Percentiles rank a stretch among this genome's conserved stretches.
phyloP scores from a whole-genome alignment of 768 basidiomycete species.

The Suillus fuscotomentosus region DNA sequence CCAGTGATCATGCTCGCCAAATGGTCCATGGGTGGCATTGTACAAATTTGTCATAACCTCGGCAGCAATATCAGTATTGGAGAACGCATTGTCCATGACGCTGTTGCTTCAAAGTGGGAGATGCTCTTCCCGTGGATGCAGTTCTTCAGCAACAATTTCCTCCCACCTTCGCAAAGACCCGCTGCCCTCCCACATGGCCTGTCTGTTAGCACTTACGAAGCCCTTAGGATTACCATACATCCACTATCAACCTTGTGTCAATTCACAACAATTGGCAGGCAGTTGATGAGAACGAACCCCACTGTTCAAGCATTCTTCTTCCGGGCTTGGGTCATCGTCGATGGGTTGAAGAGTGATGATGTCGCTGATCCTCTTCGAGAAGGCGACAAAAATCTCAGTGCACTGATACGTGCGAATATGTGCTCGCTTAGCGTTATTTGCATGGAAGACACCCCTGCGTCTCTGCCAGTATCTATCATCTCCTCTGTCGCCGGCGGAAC shows the following conservation, averaged over 20 bases:
- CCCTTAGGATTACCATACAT: constrained; percentile 3
- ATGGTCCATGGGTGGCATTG: constrained; percentile 5
- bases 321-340: constrained; percentile 2
- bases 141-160: constrained; percentile 6
- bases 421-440: constrained; percentile 6
- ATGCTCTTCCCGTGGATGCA: constrained; percentile 7
- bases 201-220: constrained; percentile 5
- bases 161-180: background rate
- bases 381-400: constrained; percentile 1
- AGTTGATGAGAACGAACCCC: constrained; percentile 1
- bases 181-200: background rate
- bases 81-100: constrained; percentile 4
- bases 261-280: background rate
- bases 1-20: constrained; percentile 6
- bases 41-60: constrained; percentile 6
- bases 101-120: constrained; percentile 8
- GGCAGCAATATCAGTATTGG: background rate
- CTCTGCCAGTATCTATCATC: constrained; percentile 1
- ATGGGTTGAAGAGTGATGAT: background rate
- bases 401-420: constrained; percentile 5
- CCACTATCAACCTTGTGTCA: constrained; percentile 6
- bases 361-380: background rate
- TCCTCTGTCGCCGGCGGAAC: constrained; percentile 3
- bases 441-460: background rate
- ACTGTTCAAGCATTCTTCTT: constrained; percentile 6